Conservation (phyloP, 495 filamentous ascomycete species). For the Neurospora sp. region DNA sequence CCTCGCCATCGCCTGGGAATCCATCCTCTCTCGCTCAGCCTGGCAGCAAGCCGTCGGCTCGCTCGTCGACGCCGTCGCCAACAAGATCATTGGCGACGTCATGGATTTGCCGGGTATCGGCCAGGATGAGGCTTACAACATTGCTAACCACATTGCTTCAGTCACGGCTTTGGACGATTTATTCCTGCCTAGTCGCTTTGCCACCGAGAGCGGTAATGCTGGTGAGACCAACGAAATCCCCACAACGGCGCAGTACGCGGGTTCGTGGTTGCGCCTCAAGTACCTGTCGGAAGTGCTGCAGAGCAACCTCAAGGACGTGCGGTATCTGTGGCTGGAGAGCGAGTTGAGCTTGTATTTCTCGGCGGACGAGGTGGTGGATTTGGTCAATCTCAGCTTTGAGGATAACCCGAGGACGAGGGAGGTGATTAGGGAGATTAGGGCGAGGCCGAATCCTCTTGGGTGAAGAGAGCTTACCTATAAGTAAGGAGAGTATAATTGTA, state of each 20-base stretch:
- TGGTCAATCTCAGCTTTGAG: slow-evolving; percentile 84
- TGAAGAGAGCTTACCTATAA: neutral
- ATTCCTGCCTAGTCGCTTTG: slow-evolving; percentile 50
- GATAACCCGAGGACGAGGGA: slow-evolving; percentile 70
- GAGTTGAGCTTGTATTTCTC: slow-evolving; percentile 77
- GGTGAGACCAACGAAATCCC: slow-evolving; percentile 36
- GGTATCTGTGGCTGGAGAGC: slow-evolving; percentile 78
- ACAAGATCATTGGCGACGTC: slow-evolving; percentile 73
- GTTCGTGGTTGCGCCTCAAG: slow-evolving; percentile 81
- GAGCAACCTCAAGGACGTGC: slow-evolving; percentile 79
- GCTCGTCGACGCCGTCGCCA: slow-evolving; percentile 67
- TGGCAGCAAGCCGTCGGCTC: slow-evolving; percentile 79
- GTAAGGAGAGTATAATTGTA: neutral
- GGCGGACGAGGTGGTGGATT: slow-evolving; percentile 72
- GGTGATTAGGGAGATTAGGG: slow-evolving; percentile 69
- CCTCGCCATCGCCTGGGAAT: slow-evolving; percentile 64
- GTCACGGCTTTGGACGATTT: slow-evolving; percentile 65
- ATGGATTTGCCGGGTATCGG: slow-evolving; percentile 81
- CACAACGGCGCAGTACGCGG: slow-evolving; percentile 68
- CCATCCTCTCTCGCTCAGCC: slow-evolving; percentile 70
- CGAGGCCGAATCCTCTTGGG: slow-evolving; percentile 26
- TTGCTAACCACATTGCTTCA: slow-evolving; percentile 59
- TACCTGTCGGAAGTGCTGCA: slow-evolving; percentile 84
- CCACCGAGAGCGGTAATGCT: slow-evolving; percentile 4
- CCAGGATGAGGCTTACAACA: slow-evolving; percentile 72